Evolutionary conservation across 106 monocot genomes (phyloP).

Genomic region (Phalaenopsis equestris): DNA sequence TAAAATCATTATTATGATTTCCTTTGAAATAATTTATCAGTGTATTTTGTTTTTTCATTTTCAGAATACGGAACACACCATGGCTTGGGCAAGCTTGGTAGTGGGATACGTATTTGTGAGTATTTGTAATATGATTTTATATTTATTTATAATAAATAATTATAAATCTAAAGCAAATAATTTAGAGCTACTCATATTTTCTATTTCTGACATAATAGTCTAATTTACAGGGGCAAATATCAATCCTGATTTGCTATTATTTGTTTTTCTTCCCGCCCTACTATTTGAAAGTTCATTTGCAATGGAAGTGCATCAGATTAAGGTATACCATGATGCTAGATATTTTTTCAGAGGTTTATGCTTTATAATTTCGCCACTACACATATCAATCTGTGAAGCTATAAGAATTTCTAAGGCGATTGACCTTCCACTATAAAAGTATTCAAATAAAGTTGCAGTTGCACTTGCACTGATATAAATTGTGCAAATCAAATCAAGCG

Average conservation of each 20-base stretch:
- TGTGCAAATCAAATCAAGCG: neutral
- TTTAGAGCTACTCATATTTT: neutral
- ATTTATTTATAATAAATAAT: neutral
- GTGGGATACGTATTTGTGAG: constrained; percentile 91
- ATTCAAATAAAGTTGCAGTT: neutral
- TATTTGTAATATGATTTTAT: neutral
- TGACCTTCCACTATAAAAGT: neutral
- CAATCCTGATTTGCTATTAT: constrained; percentile 75
- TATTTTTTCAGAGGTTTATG: neutral
- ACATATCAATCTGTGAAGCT: neutral
- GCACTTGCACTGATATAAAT: neutral
- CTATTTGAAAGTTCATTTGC: constrained; percentile 98
- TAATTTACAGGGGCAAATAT: constrained; percentile 79
- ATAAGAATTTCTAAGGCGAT: neutral
- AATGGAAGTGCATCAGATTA: constrained; percentile 97
- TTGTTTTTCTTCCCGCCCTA: constrained; percentile 97
- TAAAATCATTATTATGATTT: neutral
- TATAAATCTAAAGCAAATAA: neutral
- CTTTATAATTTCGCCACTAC: neutral
- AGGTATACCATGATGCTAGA: constrained; percentile 31
- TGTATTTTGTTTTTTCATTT: constrained; percentile 4
- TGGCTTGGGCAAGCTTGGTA: constrained; percentile 86
- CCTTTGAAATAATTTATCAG: neutral
- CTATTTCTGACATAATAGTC: neutral
- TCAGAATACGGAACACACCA: constrained; percentile 72